These are phyloP conservation scores for Coprinellus micaceus DNA, from an alignment of 768 basidiomycete species.

Conservation along the genomic window DNA sequence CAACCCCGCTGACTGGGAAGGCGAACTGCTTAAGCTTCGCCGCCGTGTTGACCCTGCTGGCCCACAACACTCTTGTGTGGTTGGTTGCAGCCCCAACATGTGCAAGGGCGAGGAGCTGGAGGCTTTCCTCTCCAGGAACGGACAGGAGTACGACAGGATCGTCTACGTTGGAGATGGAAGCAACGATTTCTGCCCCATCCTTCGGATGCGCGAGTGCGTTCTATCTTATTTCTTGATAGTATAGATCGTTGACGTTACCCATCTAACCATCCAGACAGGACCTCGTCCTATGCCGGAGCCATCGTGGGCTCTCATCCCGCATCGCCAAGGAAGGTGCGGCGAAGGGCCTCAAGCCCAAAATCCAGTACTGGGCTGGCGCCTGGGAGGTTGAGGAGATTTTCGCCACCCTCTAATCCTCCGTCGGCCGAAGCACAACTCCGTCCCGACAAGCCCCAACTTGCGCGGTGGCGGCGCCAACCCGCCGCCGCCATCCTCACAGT, in stretches of 20 bases:
- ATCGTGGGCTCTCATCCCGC: constrained; percentile 74
- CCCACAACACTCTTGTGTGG: constrained; percentile 75
- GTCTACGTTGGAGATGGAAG: constrained; percentile 91
- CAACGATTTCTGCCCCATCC: constrained; percentile 93
- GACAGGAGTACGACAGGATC: constrained; percentile 66
- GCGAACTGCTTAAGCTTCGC: constrained; percentile 70
- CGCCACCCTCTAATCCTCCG: constrained; percentile 31
- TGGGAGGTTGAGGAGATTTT: constrained; percentile 96
- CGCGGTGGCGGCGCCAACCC: too few relatives aligned
- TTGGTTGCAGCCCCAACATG: constrained; percentile 96
- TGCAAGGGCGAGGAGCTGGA: constrained; percentile 99
- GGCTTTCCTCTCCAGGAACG: constrained; percentile 64
- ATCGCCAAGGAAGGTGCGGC: constrained; percentile 67
- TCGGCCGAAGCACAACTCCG: too few relatives aligned
- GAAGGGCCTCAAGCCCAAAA: constrained; percentile 63
- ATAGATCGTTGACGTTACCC: not conserved
- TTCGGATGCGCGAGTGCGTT: constrained; percentile 67
- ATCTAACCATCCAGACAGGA: constrained; percentile 72
- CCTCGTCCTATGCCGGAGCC: constrained; percentile 71
- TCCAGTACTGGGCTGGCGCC: constrained; percentile 87
- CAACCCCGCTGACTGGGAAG: constrained; percentile 85
- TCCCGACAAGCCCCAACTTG: too few relatives aligned
- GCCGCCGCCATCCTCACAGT: too few relatives aligned
- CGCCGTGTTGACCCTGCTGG: constrained; percentile 73
- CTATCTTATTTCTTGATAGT: not conserved